A percentile compares a stretch with the other conserved stretches of the same genome.
These are phyloP conservation scores for Pneumocystis oryctolagi DNA, from an alignment of 1,139 yeast species.

Conservation along the genomic window DNA sequence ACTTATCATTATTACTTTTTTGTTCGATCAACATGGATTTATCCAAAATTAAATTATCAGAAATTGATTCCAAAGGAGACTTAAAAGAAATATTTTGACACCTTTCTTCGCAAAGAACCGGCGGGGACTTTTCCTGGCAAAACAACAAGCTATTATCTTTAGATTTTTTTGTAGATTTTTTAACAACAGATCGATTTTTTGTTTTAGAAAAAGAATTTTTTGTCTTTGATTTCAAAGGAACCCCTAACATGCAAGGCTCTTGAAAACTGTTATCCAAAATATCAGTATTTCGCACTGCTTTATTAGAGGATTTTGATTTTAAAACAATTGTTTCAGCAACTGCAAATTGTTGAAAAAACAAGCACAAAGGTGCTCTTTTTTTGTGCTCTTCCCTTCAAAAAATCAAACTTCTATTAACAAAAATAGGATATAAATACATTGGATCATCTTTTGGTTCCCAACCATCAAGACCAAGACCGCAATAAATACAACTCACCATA, in stretches of 20 bases:
- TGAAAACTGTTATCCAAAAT: background rate
- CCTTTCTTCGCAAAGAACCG: background rate
- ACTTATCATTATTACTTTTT: background rate
- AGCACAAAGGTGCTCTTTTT: slow-evolving; percentile 36
- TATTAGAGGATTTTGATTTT: slow-evolving; percentile 9
- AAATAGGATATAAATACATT: slow-evolving; percentile 32
- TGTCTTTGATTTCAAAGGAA: background rate
- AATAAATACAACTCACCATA: slow-evolving; percentile 55
- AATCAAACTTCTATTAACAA: background rate
- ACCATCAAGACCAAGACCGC: slow-evolving; percentile 50
- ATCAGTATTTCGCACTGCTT: slow-evolving; percentile 5
- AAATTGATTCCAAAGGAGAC: background rate
- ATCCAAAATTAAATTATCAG: background rate
- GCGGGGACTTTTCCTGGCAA: background rate
- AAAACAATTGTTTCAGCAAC: slow-evolving; percentile 4
- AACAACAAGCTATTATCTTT: background rate
- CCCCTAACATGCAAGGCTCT: slow-evolving; percentile 4
- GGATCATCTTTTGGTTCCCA: slow-evolving; percentile 67
- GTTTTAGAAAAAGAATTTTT: background rate
- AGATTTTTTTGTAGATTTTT: background rate
- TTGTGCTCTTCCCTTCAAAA: slow-evolving; percentile 20
- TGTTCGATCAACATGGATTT: background rate
- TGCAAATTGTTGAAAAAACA: slow-evolving; percentile 26
- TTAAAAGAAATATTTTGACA: background rate
- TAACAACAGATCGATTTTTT: background rate